phyloP scores from a whole-genome alignment of 306 rosid genomes.

The Betula pendula region DNA sequence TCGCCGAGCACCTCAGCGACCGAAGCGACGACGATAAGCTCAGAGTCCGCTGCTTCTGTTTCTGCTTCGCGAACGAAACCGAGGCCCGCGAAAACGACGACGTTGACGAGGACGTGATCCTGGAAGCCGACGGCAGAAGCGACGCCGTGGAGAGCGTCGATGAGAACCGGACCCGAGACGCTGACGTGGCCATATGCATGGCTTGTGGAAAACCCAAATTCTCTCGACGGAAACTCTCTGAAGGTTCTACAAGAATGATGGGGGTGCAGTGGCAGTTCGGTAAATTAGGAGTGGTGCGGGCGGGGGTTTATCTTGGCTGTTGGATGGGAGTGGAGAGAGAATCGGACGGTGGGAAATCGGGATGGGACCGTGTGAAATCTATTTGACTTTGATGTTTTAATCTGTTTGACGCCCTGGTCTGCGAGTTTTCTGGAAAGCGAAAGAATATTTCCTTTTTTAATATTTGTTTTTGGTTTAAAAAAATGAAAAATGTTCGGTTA shows the following conservation, averaged over 20 bases:
- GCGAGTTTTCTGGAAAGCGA: background rate
- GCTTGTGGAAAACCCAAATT: background rate
- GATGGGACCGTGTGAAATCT: background rate
- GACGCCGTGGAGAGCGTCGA: background rate
- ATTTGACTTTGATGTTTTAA: background rate
- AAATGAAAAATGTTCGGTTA: no score
- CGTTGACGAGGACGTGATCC: background rate
- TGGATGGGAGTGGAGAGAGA: background rate
- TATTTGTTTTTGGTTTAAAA: no score
- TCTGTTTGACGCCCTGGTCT: background rate
- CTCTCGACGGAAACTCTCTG: no score
- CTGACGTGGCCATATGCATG: constrained; percentile 10
- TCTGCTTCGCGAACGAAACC: background rate
- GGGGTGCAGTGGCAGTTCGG: constrained; percentile 6
- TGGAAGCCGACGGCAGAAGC: background rate
- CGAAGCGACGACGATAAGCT: constrained; percentile 1
- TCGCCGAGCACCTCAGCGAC: background rate
- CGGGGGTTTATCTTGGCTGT: background rate
- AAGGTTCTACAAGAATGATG: background rate
- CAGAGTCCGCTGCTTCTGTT: background rate
- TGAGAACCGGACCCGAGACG: constrained; percentile 4
- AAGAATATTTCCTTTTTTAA: background rate
- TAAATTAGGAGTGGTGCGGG: background rate
- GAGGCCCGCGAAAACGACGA: background rate
- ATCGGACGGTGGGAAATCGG: background rate